Base-by-base conservation (phyloP, 805 yeast species). In the Ogataea neopini region DNA sequence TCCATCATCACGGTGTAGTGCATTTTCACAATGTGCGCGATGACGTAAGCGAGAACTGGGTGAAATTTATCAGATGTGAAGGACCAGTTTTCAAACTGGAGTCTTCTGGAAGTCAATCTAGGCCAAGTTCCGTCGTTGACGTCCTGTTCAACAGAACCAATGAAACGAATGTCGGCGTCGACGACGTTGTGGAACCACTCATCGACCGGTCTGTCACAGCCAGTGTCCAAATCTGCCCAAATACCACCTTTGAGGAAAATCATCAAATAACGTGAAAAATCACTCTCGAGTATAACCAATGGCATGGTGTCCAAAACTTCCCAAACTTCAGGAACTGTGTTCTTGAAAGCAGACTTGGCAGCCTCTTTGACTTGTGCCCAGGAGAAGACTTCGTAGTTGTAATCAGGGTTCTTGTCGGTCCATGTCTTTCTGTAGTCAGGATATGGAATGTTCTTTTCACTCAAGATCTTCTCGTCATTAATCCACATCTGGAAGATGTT, bases 31-130 rank as follows among this genome's bases (percentile, higher is more conserved):
- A 91, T 88, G 35, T 77, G 76, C 2, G 90, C 77, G 48, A 91
- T 81, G 53, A 89, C 68, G 56, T 84, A 88, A 17, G 91, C 76
- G 40, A 91, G 71, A 62, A 85, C 77, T 1, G 97, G 97, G 62
- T 91, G 97, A 3, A 95, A 94, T 25, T 78, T 79, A 59, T 88
- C 89, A 13, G 90, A 75, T 65, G 85, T 89, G 45, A 91, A 86
- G 0, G 96, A 85, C 97, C 97, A 91, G 66, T 90, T 96, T 64
- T 96, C 89, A 58, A 91, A 84, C 69, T 91, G 97, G 35, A 89
- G 80, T 53, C 97, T 75, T 48, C 96, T 76, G 0, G 96, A 90
- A 59, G 87, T 89, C 84, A 90, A 85, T 6, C 82, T 81, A 22
- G 76, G 71, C 97, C 97, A 90, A 62, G 87, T 96, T 0, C 81